Conservation (phyloP, 2,329 filamentous ascomycete genomes). For the Verticillium longisporum region DNA sequence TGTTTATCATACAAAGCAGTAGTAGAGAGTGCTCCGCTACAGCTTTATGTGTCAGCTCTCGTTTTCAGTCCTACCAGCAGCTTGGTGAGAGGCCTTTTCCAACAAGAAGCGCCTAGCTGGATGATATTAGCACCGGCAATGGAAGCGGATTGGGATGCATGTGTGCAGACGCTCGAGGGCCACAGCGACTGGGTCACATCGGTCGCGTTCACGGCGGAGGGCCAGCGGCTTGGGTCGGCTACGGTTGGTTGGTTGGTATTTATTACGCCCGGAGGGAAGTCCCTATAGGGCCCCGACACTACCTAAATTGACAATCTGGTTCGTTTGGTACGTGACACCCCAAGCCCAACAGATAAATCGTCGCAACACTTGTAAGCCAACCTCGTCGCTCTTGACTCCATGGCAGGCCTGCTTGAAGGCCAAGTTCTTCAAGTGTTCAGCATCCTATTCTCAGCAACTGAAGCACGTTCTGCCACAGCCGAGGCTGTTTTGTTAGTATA, state of each 20-base stretch:
- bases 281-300: no score
- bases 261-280: no score
- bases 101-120: conserved; percentile 12
- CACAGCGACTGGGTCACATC: conserved; percentile 8
- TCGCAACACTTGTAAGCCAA: no score
- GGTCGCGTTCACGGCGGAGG: conserved; percentile 9
- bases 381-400: not conserved
- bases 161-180: conserved; percentile 11
- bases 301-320: no score
- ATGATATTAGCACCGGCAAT: conserved; percentile 1
- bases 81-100: conserved; percentile 10
- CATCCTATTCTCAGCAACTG: conserved; percentile 11
- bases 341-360: no score
- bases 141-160: not conserved
- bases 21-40: conserved; percentile 21
- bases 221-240: not conserved
- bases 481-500: conserved; percentile 6
- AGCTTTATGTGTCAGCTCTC: conserved; percentile 25
- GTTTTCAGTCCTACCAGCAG: conserved; percentile 21
- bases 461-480: conserved; percentile 5
- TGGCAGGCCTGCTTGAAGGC: conserved; percentile 11
- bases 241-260: no score
- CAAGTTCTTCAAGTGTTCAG: conserved; percentile 12
- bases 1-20: conserved; percentile 15
- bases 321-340: no score